Evolutionary conservation across 805 yeast genomes (phyloP), one percentile per base, ranked within the genome.

Genomic region (Starmerella stellata): DNA sequence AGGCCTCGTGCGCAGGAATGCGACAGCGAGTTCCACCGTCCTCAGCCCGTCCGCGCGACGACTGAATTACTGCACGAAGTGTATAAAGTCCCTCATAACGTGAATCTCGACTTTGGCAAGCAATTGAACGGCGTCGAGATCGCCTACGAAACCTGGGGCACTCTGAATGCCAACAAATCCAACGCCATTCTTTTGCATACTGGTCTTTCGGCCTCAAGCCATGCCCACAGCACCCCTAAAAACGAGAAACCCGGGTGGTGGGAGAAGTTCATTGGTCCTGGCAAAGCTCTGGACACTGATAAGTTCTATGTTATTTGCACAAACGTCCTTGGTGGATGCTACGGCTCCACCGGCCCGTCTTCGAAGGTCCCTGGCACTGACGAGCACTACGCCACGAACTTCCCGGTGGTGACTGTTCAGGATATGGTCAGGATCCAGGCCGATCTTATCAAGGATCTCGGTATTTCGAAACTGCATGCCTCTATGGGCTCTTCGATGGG

Each of bases 101-200:
- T 82, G 2, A 70, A 70, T 42, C 65, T 82, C 14, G 95, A 85
- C 53, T 72, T 76, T 54, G 95, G 95, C 13, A 90, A 85, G 1
- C 65, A 60, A 45, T 60, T 85, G 27, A 80, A 81, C 1, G 71
- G 69, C 44, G 80, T 69, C 49, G 73, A 78, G 48, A 65, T 85
- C n/a, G 95, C 95, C 0, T 85, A 79, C 59, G 95, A 85, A 57
- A 71, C 85, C 3, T 85, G 95, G 95, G 95, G 95, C 2, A 48
- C 53, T 5, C 63, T 85, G 45, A 78, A 79, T 46, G 54, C 59
- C 2, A 67, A 63, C 34, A 70, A 62, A 44, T 70, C 78, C 17
- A 85, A 85, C 53, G 78, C 83, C 11, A 70, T 85, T 17, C 62
- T 85, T 28, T 59, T 85, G 8, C 95, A 85, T 52, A 85, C 95